phyloP scores from a whole-genome alignment of 2,329 filamentous ascomycete species.

The Tolypocladium endophyticum region DNA sequence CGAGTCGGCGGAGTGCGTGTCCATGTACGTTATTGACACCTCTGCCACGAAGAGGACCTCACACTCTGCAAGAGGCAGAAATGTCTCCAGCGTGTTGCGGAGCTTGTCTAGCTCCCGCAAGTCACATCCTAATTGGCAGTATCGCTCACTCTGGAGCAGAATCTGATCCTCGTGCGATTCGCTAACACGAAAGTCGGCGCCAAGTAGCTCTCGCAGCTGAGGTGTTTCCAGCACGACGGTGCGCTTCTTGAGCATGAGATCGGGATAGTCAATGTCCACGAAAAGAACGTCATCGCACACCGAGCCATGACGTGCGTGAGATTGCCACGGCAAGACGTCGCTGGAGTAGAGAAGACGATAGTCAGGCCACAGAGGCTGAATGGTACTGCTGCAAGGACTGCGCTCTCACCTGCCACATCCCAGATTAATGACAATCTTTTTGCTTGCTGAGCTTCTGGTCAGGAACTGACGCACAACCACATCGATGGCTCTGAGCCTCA shows the following conservation, averaged over 20 bases:
- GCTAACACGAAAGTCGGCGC: slow-evolving; percentile 18
- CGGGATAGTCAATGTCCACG: slow-evolving; percentile 77
- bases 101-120: slow-evolving; percentile 57
- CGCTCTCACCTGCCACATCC: slow-evolving; percentile 80
- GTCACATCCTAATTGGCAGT: slow-evolving; percentile 74
- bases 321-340: slow-evolving; percentile 80
- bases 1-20: slow-evolving; percentile 58
- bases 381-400: neutral
- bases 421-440: slow-evolving; percentile 71
- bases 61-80: slow-evolving; percentile 47
- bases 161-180: slow-evolving; percentile 33
- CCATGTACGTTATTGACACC: slow-evolving; percentile 88
- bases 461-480: slow-evolving; percentile 65
- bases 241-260: slow-evolving; percentile 66
- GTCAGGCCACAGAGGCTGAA: neutral
- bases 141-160: slow-evolving; percentile 56
- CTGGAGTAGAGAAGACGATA: slow-evolving; percentile 30
- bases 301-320: slow-evolving; percentile 54
- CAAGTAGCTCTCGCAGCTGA: slow-evolving; percentile 36
- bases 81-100: slow-evolving; percentile 43
- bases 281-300: slow-evolving; percentile 53
- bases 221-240: slow-evolving; percentile 53
- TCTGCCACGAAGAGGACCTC: slow-evolving; percentile 75
- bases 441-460: slow-evolving; percentile 34
- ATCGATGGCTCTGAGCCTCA: slow-evolving; percentile 76